A percentile compares a stretch with the other conserved stretches of the same genome.
Evolutionary conservation across 192 early-diverging fungal species (phyloP).

Genomic region (Umbelopsis isabellina): DNA sequence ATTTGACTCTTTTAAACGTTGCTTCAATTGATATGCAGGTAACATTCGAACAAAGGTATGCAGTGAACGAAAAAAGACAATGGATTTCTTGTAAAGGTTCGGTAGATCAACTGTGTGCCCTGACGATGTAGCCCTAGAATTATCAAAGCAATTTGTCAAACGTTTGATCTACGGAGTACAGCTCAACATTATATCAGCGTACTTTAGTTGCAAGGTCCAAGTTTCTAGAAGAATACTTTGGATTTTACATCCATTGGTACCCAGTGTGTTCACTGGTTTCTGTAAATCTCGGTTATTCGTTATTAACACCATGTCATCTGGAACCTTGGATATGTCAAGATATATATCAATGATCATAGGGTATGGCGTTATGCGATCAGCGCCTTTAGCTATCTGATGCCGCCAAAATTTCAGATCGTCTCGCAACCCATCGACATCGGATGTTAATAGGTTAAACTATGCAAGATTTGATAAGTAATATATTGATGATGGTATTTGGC

Average conservation of each 20-base stretch:
- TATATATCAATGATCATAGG: conserved; percentile 81
- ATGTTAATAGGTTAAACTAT: conserved; percentile 83
- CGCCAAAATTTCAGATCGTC: conserved; percentile 85
- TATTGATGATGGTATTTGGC: neutral
- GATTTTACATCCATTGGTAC: conserved; percentile 43
- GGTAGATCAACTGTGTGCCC: conserved; percentile 72
- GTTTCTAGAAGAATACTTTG: conserved; percentile 77
- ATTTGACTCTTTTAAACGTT: conserved; percentile 44
- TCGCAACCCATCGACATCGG: conserved; percentile 72
- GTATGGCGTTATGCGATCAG: conserved; percentile 46
- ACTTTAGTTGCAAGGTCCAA: conserved; percentile 83
- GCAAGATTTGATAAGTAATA: neutral
- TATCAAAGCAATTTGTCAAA: conserved; percentile 7
- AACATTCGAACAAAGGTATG: conserved; percentile 78
- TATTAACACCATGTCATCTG: conserved; percentile 60
- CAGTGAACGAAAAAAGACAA: conserved; percentile 87
- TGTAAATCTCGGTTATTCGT: conserved; percentile 65
- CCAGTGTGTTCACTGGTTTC: conserved; percentile 49
- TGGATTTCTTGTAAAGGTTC: conserved; percentile 87
- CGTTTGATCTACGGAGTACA: neutral
- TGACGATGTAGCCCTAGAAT: conserved; percentile 48
- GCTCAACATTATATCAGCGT: neutral
- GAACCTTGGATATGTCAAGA: conserved; percentile 71
- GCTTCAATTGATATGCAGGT: conserved; percentile 67
- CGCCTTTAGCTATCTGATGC: conserved; percentile 46